Evolutionary conservation across 2,329 filamentous ascomycete genomes (phyloP).

Genomic region (Lasiodiplodia hormozganensis): DNA sequence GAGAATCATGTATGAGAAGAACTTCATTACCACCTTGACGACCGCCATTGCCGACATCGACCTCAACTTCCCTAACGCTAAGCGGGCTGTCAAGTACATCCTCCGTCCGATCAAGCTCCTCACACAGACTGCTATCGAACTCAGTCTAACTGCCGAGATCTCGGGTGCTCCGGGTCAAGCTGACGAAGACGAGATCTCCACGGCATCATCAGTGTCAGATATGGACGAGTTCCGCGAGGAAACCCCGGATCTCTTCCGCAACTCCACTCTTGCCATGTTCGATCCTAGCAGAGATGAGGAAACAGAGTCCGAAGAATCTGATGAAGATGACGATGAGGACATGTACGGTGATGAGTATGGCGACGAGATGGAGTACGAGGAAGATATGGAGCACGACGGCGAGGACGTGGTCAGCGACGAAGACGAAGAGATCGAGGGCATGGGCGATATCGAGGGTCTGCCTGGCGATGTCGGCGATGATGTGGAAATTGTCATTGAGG

Average conservation of each 20-base stretch:
- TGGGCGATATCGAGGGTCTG: conserved; percentile 74
- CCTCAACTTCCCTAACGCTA: conserved; percentile 90
- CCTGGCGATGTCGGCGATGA: conserved; percentile 68
- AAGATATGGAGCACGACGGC: conserved; percentile 79
- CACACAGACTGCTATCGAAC: conserved; percentile 82
- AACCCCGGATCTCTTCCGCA: conserved; percentile 95
- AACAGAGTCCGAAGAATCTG: conserved; percentile 76
- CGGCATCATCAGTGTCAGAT: conserved; percentile 87
- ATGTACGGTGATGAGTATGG: conserved; percentile 93
- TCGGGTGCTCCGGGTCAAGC: conserved; percentile 67
- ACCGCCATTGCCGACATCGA: conserved; percentile 94
- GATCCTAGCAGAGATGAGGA: conserved; percentile 83
- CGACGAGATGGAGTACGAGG: conserved; percentile 92
- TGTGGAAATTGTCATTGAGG: conserved; percentile 85
- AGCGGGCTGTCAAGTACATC: conserved; percentile 95
- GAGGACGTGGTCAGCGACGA: conserved; percentile 91
- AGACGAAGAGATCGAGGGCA: conserved; percentile 78
- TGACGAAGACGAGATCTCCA: conserved; percentile 87
- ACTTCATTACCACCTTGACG: conserved; percentile 87
- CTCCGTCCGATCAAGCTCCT: conserved; percentile 86
- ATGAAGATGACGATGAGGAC: conserved; percentile 66
- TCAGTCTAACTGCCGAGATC: conserved; percentile 83
- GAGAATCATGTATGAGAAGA: conserved; percentile 98
- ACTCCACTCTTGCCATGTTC: conserved; percentile 93
- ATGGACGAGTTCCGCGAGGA: conserved; percentile 77